phyloP scores from a whole-genome alignment of 2,329 filamentous ascomycete species.

The Fusarium albosuccineum region DNA sequence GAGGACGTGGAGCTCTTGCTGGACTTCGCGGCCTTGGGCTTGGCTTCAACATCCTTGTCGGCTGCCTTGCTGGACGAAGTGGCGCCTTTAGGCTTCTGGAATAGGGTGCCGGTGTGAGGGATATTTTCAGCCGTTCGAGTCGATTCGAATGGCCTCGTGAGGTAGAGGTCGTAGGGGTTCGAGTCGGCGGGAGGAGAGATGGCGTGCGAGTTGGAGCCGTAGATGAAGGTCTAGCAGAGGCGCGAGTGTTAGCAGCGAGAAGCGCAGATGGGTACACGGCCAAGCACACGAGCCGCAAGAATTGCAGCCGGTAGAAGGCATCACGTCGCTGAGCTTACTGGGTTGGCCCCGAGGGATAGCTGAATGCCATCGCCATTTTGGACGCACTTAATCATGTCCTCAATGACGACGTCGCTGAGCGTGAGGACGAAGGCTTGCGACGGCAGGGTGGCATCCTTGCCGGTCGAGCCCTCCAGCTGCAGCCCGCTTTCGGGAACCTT shows the following conservation, averaged over 20 bases:
- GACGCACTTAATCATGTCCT: constrained; percentile 72
- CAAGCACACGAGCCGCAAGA: neutral
- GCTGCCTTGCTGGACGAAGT: constrained; percentile 36
- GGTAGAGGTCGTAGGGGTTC: constrained; percentile 68
- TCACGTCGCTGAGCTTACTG: constrained; percentile 62
- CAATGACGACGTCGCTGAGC: constrained; percentile 69
- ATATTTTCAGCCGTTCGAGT: constrained; percentile 62
- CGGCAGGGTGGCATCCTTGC: constrained; percentile 59
- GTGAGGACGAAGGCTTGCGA: constrained; percentile 70
- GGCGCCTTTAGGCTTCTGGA: constrained; percentile 55
- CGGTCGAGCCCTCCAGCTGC: constrained; percentile 65
- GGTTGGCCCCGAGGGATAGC: constrained; percentile 68
- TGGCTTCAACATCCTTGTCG: constrained; percentile 48
- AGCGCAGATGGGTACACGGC: neutral
- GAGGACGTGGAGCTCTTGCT: constrained; percentile 55
- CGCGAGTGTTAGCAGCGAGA: constrained; percentile 32
- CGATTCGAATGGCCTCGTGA: constrained; percentile 64
- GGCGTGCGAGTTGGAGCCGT: constrained; percentile 63
- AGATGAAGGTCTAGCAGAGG: constrained; percentile 63
- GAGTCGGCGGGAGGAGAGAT: constrained; percentile 60
- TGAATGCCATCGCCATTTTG: constrained; percentile 69
- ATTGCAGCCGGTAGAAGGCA: neutral
- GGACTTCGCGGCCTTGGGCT: constrained; percentile 48
- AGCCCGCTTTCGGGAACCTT: constrained; percentile 70
- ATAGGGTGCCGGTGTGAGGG: constrained; percentile 65